These are phyloP conservation scores for Beta macrorhiza DNA, from an alignment of 179 eudicot genomes.

Conservation along the genomic window DNA sequence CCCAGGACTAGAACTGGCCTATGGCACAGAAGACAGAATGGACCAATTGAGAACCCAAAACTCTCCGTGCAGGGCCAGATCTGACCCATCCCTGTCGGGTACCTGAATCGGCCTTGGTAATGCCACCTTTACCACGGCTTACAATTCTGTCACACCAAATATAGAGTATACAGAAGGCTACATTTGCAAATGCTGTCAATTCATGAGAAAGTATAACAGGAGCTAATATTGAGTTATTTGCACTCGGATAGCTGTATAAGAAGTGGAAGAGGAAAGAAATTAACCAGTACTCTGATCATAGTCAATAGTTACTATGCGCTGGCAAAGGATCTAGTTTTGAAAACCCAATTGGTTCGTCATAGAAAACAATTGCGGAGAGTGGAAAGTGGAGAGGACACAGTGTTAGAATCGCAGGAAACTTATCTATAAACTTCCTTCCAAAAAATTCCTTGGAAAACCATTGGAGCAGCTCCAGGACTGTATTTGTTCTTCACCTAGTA, in stretches of 20 bases:
- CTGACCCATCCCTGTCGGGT: background rate
- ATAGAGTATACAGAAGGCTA: background rate
- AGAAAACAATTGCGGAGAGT: background rate
- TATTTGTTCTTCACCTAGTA: background rate
- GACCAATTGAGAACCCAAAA: background rate
- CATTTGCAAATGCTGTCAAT: background rate
- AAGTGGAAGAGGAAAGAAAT: background rate
- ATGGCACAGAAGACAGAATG: background rate
- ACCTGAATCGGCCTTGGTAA: background rate
- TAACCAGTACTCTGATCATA: background rate
- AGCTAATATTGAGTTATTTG: background rate
- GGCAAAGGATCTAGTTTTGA: background rate
- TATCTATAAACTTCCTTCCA: no score
- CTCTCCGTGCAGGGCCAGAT: background rate
- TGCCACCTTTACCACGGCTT: background rate
- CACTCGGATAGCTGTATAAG: background rate
- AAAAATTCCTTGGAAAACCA: background rate
- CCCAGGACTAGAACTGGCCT: background rate
- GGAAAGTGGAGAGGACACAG: background rate
- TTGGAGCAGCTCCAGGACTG: background rate
- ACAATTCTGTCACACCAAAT: background rate
- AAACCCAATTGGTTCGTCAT: background rate
- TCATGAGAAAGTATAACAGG: background rate
- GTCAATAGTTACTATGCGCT: background rate
- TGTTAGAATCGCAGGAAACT: background rate